These are phyloP conservation scores for Fragilariopsis cylindrus DNA, from an alignment of 108 stramenopile genomes.

Conservation along the genomic window DNA sequence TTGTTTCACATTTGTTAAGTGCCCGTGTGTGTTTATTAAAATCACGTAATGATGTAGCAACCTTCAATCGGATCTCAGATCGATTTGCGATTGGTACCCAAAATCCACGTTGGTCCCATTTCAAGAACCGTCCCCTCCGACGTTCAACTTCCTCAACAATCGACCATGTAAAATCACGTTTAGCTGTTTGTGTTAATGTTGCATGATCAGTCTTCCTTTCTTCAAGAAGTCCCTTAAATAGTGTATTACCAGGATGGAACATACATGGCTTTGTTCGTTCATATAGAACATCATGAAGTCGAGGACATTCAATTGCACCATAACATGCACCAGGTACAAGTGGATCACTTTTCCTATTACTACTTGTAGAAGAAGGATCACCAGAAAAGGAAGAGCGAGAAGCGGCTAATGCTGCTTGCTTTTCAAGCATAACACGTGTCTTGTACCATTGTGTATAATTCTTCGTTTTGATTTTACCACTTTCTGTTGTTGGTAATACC, in stretches of 20 bases:
- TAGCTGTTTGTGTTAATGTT: constrained; percentile 8
- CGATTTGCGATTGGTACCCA: constrained; percentile 1
- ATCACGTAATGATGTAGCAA: constrained; percentile 6
- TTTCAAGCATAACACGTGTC: constrained; percentile 3
- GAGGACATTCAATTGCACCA: constrained; percentile 13
- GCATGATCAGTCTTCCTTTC: constrained; percentile 7
- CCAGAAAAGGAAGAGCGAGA: not conserved
- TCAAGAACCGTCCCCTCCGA: not conserved
- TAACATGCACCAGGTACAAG: not conserved
- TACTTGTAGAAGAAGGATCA: not conserved
- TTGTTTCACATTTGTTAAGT: not conserved
- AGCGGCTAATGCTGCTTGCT: not conserved
- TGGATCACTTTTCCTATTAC: no score
- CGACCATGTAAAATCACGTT: constrained; percentile 10
- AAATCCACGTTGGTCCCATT: constrained; percentile 13
- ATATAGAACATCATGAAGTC: constrained; percentile 6
- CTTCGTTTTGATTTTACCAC: constrained; percentile 8
- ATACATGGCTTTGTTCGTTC: constrained; percentile 5
- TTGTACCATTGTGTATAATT: constrained; percentile 16
- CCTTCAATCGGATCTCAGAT: constrained; percentile 8
- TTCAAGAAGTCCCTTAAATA: constrained; percentile 5
- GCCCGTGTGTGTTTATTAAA: constrained; percentile 11
- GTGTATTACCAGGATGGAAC: constrained; percentile 9
- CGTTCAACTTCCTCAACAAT: constrained; percentile 10
- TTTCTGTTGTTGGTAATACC: constrained; percentile 7